Evolutionary conservation across 495 filamentous ascomycete species (phyloP), one percentile per base, ranked within the genome.

Genomic region (Penicillium atrosanguineum): DNA sequence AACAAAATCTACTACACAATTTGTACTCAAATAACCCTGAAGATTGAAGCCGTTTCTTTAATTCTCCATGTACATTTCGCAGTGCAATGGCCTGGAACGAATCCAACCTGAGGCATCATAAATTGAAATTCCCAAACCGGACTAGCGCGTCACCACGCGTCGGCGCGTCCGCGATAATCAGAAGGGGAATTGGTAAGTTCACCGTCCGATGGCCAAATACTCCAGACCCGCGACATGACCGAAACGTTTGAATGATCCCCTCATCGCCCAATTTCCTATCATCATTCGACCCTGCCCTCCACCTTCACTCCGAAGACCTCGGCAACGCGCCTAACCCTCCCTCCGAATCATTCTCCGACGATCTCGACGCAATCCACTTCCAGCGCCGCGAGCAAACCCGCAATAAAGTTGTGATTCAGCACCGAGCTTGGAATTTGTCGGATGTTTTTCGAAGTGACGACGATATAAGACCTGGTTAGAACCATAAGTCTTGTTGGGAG

Each of bases 371-470:
- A 18, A 69, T 86, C 23, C 63, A 83, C 48, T 55, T 73, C 4
- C 61, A 77, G 37, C 65, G 73, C n/a, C 62, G 68, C 41, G 83
- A 87, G 55, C 75, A 70, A 42, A 73, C 73, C 23, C 70, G 68
- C 46, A 80, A 84, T 55, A 81, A 72, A 48, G 73, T 85, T 28
- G 84, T 87, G 12, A 86, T 88, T 40, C 85, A 85, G 57, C 80
- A 87, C 60, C 74, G 85, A 26, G 68, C 76, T 36, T 85, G 82
- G 78, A 72, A 79, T 48, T 59, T 78, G 15, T 72, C 69, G 18
- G 83, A 87, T 53, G 74, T 78, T 8, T 88, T 88, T 65, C 74
- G 79, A 47, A 88, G 83, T 53, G 83, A 86, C 58, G 82, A 83
- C 52, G 78, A 74, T 58, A 71, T 78, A 65, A 74, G 69, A 57